Evolutionary conservation across 2,329 filamentous ascomycete genomes (phyloP).

Genomic region (Claviceps pazoutovae): DNA sequence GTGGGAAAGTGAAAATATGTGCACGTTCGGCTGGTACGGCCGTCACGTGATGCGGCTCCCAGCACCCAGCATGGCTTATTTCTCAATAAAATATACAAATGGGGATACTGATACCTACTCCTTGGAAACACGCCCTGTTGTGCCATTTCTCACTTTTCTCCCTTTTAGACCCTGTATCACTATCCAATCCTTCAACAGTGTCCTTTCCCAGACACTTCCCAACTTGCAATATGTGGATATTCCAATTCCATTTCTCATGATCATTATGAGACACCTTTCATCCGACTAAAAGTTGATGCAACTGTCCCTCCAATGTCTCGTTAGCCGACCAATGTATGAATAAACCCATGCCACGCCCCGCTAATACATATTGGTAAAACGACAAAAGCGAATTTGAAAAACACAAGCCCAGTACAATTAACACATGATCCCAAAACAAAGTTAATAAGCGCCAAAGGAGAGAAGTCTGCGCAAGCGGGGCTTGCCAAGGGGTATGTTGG

Average conservation of each 20-base stretch:
- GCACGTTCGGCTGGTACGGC: too few relatives aligned
- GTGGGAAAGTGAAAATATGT: too few relatives aligned
- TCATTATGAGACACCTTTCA: background rate
- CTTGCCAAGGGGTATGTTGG: background rate
- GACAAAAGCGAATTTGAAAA: background rate
- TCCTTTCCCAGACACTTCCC: background rate
- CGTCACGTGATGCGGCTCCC: too few relatives aligned
- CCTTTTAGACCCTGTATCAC: background rate
- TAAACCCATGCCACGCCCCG: background rate
- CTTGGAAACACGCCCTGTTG: too few relatives aligned
- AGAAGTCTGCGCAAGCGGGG: background rate
- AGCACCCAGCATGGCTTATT: too few relatives aligned
- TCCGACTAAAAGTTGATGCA: background rate
- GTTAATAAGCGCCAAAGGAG: background rate
- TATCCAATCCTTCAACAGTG: background rate
- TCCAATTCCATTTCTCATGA: background rate
- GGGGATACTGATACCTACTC: too few relatives aligned
- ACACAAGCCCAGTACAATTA: background rate
- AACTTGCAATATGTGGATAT: background rate
- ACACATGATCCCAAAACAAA: background rate
- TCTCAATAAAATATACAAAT: too few relatives aligned
- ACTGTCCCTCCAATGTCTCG: background rate
- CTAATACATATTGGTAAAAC: background rate
- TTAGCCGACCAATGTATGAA: background rate
- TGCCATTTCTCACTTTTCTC: too few relatives aligned